Conservation (phyloP, 1,139 yeast genomes). For the Starmera stellimalicola region DNA sequence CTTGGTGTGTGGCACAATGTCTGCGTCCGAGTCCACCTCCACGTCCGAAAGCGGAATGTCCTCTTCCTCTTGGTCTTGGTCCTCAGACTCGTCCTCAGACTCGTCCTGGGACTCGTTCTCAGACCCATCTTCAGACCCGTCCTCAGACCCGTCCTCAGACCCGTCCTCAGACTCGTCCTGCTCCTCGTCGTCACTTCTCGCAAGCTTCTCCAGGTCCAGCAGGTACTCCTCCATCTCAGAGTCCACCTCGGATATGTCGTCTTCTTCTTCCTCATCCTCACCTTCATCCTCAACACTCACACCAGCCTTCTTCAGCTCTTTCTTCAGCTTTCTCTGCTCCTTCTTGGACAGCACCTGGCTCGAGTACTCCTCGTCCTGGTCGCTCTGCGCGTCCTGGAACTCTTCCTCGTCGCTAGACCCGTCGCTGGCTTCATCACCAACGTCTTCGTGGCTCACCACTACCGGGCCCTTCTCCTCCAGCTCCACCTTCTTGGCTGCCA, state of each 20-base stretch:
- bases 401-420: constrained; percentile 11
- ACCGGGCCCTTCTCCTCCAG: constrained; percentile 21
- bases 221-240: constrained; percentile 31
- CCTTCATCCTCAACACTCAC: constrained; percentile 21
- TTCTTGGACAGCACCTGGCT: constrained; percentile 47
- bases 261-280: constrained; percentile 15
- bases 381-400: constrained; percentile 15
- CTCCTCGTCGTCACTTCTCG: constrained; percentile 40
- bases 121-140: constrained; percentile 35
- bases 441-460: constrained; percentile 25
- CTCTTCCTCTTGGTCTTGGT: constrained; percentile 43
- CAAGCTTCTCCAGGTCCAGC: constrained; percentile 46
- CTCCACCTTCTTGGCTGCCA: constrained; percentile 16
- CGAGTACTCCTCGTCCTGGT: constrained; percentile 31
- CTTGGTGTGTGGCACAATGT: constrained; percentile 82
- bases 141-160: constrained; percentile 34
- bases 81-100: constrained; percentile 30
- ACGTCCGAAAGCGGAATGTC: constrained; percentile 73
- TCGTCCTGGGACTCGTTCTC: constrained; percentile 31
- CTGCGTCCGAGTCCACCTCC: constrained; percentile 79
- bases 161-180: constrained; percentile 34
- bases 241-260: constrained; percentile 18
- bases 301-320: constrained; percentile 25
- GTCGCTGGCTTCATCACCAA: constrained; percentile 14
- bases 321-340: constrained; percentile 55